Evolutionary conservation across 2,329 filamentous ascomycete genomes (phyloP), one percentile per base, ranked within the genome.

Genomic region (Pseudogymnoascus sp.): DNA sequence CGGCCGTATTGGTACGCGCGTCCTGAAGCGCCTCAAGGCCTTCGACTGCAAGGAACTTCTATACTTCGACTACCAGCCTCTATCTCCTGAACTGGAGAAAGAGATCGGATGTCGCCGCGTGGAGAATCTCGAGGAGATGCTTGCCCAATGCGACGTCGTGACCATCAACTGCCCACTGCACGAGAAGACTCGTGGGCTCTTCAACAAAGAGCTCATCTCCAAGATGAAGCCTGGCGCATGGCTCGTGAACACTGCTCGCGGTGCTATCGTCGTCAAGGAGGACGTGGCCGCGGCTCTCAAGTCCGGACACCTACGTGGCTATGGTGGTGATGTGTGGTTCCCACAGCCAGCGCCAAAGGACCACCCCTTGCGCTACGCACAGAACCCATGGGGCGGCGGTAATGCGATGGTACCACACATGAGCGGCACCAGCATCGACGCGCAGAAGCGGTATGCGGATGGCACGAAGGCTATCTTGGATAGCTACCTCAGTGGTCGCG

Each of bases 41-140:
- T 99, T 99, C 75, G 93, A 96, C 83, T 99, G 95, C 91, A 96
- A 96, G 88, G 93, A 97, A 84, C 86, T 99, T 60, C 86, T 97
- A 67, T 99, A 99, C 90, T 97, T 90, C 77, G 95, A 99, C 82
- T 99, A 99, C 89, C 95, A 99, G 85, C 92, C 93, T 61, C 84
- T 99, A 68, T 83, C 80, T 65, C 74, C 91, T 65, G 92, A 96
- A 82, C 83, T 87, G 72, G 93, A 97, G 86, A 87, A 89, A 79
- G 93, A 97, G 83, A 97, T 97, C 79, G 93, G 93, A 77, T 93
- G 88, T 85, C 86, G 91, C 73, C 87, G 95, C 66, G 92, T 97
- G 65, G 89, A 93, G 59, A 84, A 76, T 73, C 87, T 99, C 73
- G 93, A 97, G 83, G 93, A 97, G 78, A 88, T 99, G 87, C 80